Conservation (phyloP, 192 early-diverging fungal genomes). For the Diversispora epigaea region DNA sequence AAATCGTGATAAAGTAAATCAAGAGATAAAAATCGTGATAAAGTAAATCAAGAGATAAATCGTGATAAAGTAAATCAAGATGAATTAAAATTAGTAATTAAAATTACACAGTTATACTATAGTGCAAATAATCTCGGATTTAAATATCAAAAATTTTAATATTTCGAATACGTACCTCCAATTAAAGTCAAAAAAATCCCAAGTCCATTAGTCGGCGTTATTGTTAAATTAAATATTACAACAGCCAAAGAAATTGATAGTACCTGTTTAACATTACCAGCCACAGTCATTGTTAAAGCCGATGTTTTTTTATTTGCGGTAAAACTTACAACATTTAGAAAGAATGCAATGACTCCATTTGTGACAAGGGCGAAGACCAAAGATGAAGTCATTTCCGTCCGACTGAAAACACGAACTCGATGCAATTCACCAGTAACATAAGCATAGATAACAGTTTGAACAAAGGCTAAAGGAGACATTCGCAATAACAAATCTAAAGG, state of each 20-base stretch:
- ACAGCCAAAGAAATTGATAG: conserved; percentile 65
- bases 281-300: conserved; percentile 81
- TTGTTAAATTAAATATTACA: conserved; percentile 57
- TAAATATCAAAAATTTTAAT: too few species aligned
- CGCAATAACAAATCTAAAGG: conserved; percentile 78
- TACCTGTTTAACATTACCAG: conserved; percentile 75
- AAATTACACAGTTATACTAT: too few species aligned
- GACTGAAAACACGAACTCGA: conserved; percentile 41
- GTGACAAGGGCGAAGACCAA: conserved; percentile 58
- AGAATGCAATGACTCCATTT: conserved; percentile 84
- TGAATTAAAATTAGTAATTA: too few species aligned
- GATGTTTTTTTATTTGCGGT: conserved; percentile 84
- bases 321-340: conserved; percentile 82
- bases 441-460: conserved; percentile 68
- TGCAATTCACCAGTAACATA: conserved; percentile 66
- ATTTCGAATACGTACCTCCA: conserved; percentile 52
- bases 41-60: too few species aligned
- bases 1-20: too few species aligned
- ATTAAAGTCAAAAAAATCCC: conserved; percentile 63
- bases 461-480: conserved; percentile 75
- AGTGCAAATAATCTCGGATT: too few species aligned
- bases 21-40: too few species aligned
- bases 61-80: too few species aligned
- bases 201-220: conserved; percentile 53
- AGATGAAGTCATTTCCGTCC: conserved; percentile 46